Evolutionary conservation across 441 rosid species (phyloP).

Genomic region (Kokia cookei): DNA sequence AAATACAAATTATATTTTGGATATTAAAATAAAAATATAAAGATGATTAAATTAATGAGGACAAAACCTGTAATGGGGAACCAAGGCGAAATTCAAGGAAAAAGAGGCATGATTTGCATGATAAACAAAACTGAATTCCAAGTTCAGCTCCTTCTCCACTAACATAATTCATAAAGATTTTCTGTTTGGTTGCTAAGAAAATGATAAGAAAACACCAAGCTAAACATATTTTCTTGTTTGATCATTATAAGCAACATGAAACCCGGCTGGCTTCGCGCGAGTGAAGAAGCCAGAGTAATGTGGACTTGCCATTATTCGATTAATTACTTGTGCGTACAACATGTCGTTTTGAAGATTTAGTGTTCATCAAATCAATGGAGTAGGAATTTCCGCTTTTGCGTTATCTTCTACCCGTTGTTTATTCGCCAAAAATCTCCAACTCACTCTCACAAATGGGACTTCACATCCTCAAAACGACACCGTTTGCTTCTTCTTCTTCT

Average conservation of each 20-base stretch:
- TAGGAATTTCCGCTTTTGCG: not conserved
- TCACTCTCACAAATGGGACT: slow-evolving; percentile 27
- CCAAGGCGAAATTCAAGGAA: not conserved
- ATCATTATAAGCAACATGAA: too few relatives aligned
- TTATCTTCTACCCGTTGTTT: not conserved
- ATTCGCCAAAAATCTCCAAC: not conserved
- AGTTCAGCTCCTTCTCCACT: not conserved
- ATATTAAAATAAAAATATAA: too few relatives aligned
- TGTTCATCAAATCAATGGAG: too few relatives aligned
- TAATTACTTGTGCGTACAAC: not conserved
- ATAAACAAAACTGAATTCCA: not conserved
- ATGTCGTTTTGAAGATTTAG: not conserved
- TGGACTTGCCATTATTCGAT: too few relatives aligned
- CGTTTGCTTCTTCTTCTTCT: slow-evolving; percentile 20
- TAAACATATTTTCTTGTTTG: not conserved
- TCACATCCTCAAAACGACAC: slow-evolving; percentile 23
- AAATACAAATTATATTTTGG: too few relatives aligned
- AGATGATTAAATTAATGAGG: too few relatives aligned
- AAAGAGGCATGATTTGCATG: not conserved
- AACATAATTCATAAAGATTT: not conserved
- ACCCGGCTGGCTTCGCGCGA: too few relatives aligned
- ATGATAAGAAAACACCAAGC: not conserved
- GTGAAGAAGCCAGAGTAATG: too few relatives aligned
- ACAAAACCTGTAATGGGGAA: too few relatives aligned
- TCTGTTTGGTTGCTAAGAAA: not conserved